These are phyloP conservation scores for Histomonas meleagridis DNA, from an alignment of 208 protist species.

Conservation along the genomic window DNA sequence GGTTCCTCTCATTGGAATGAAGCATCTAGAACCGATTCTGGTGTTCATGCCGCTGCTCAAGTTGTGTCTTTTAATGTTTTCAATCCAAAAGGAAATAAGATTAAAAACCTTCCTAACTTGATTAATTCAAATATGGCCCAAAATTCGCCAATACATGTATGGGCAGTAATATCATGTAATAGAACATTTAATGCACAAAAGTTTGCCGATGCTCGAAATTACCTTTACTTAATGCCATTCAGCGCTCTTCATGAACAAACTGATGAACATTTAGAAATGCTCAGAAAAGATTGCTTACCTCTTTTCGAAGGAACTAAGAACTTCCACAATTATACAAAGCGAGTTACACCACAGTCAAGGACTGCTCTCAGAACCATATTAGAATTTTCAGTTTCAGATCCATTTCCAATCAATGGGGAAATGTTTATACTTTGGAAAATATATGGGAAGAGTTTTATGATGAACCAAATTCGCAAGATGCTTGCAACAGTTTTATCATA, in stretches of 20 bases:
- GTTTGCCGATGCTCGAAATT: not conserved
- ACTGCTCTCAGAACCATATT: not conserved
- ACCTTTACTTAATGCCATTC: not conserved
- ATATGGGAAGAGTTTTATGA: not conserved
- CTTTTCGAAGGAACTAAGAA: not conserved
- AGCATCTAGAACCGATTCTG: not conserved
- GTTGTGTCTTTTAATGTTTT: not conserved
- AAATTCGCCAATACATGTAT: not conserved
- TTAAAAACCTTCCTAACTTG: not conserved
- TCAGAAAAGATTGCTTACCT: not conserved
- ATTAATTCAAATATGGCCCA: not conserved
- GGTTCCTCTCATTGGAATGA: not conserved
- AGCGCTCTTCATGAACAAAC: not conserved
- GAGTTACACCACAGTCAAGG: not conserved
- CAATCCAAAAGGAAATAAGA: not conserved
- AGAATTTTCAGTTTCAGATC: not conserved
- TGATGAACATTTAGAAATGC: not conserved
- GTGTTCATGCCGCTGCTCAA: not conserved
- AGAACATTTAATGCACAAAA: not conserved
- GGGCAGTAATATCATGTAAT: not conserved
- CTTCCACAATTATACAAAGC: not conserved
- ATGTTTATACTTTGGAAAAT: not conserved
- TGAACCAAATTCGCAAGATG: slow-evolving; percentile 26
- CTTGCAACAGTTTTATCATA: not conserved
- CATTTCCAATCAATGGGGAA: not conserved